Evolutionary conservation across 495 filamentous ascomycete genomes (phyloP).

Genomic region (Aspergillus steynii): DNA sequence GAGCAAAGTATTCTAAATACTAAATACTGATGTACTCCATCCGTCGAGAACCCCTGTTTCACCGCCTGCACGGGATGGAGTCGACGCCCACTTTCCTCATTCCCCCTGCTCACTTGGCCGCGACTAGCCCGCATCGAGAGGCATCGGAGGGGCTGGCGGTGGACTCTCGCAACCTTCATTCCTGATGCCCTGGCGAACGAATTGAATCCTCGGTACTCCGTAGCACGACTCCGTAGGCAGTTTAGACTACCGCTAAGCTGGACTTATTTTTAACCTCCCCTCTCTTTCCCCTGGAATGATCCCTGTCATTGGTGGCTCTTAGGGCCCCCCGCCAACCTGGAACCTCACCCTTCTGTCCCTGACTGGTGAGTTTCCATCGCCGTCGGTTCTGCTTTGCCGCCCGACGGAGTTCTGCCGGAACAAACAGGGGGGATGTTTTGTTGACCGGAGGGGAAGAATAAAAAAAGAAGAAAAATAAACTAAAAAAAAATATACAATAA

Average conservation of each 20-base stretch:
- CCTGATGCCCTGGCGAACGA: not conserved
- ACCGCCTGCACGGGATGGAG: slow-evolving; percentile 9
- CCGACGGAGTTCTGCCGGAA: not conserved
- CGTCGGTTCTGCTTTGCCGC: too few relatives aligned
- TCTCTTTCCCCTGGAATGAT: not conserved
- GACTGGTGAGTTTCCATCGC: too few relatives aligned
- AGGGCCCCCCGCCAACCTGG: not conserved
- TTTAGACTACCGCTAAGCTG: not conserved
- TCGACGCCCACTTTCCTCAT: not conserved
- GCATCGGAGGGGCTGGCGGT: not conserved
- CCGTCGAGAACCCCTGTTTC: slow-evolving; percentile 1
- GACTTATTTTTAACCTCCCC: not conserved
- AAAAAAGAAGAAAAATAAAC: not conserved
- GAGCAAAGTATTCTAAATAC: too few relatives aligned
- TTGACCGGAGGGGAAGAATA: not conserved
- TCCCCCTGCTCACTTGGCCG: not conserved
- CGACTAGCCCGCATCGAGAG: too few relatives aligned
- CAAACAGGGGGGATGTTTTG: not conserved
- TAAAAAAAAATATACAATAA: not conserved
- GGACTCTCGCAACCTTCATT: not conserved
- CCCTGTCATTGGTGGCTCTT: not conserved
- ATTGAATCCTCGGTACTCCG: too few relatives aligned
- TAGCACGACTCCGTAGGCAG: too few relatives aligned
- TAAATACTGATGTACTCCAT: too few relatives aligned
- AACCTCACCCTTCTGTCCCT: not conserved